A percentile compares a stretch with the other conserved stretches of the same genome.
Evolutionary conservation across 2,329 filamentous ascomycete genomes (phyloP).

Genomic region (Monilinia polystroma): DNA sequence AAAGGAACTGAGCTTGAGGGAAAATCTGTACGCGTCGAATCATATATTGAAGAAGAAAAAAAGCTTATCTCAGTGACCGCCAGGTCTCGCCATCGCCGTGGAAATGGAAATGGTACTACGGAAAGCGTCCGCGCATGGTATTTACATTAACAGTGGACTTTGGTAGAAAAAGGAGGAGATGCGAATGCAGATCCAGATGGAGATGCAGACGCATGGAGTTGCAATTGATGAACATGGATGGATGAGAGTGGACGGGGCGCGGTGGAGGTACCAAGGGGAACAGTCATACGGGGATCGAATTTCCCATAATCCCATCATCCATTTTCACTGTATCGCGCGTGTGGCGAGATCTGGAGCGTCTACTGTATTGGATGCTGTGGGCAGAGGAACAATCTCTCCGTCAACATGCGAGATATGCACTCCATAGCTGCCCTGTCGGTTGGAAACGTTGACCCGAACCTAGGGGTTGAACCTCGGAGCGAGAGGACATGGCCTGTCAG

Average conservation of each 20-base stretch:
- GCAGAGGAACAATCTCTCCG: not conserved
- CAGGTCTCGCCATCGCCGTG: constrained; percentile 3
- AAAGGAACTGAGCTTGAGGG: not conserved
- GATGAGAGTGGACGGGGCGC: constrained; percentile 4
- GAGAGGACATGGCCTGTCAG: constrained; percentile 10
- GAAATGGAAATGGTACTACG: not conserved
- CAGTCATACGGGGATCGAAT: not conserved
- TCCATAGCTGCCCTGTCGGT: constrained; percentile 1
- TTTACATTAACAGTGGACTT: not conserved
- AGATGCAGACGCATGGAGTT: not conserved
- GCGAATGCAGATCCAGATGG: not conserved
- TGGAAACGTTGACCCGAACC: no score
- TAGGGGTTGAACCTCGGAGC: constrained; percentile 1
- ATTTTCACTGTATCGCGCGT: constrained; percentile 14
- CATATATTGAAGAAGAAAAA: no score
- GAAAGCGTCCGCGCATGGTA: constrained; percentile 4
- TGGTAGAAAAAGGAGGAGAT: not conserved
- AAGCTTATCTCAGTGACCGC: constrained; percentile 1
- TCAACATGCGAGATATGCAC: not conserved
- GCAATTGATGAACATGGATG: not conserved
- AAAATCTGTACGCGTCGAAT: not conserved
- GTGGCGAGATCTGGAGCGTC: constrained; percentile 13
- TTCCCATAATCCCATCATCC: constrained; percentile 5
- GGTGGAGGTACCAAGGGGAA: not conserved
- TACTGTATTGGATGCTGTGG: constrained; percentile 8